Evolutionary conservation across 2,329 filamentous ascomycete genomes (phyloP).

Genomic region (Raffaelea arxii): DNA sequence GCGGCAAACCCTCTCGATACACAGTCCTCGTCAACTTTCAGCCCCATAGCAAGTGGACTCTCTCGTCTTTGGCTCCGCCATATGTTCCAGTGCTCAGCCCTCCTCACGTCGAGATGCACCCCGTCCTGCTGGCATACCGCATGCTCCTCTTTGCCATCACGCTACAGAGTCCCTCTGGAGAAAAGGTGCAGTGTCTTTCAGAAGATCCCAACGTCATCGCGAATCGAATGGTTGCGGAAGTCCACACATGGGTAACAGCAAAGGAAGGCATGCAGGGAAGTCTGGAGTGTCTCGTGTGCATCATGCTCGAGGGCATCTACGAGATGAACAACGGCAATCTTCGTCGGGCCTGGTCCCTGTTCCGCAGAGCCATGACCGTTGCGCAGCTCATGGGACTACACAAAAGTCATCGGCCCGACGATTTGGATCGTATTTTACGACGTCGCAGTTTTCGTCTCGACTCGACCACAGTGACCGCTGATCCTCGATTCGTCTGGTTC

Average conservation of each 20-base stretch:
- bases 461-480: not conserved
- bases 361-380: constrained; percentile 30
- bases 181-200: not conserved
- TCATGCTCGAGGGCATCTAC: constrained; percentile 37
- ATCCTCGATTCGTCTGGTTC: constrained; percentile 18
- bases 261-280: constrained; percentile 8
- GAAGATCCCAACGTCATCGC: not conserved
- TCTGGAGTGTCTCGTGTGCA: constrained; percentile 37
- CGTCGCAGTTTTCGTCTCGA: constrained; percentile 16
- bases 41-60: not conserved
- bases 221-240: not conserved
- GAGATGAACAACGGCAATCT: constrained; percentile 36
- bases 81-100: not conserved
- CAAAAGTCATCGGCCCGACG: not conserved
- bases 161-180: constrained; percentile 1
- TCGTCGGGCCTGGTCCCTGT: constrained; percentile 32
- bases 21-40: not conserved
- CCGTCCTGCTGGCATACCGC: not conserved
- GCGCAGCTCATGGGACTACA: constrained; percentile 11
- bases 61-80: not conserved
- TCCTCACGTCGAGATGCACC: not conserved
- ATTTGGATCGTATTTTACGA: constrained; percentile 20
- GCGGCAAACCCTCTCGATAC: not conserved
- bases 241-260: not conserved
- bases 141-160: constrained; percentile 4